phyloP scores from a whole-genome alignment of 2,329 filamentous ascomycete species.

The Corynespora cassiicola region DNA sequence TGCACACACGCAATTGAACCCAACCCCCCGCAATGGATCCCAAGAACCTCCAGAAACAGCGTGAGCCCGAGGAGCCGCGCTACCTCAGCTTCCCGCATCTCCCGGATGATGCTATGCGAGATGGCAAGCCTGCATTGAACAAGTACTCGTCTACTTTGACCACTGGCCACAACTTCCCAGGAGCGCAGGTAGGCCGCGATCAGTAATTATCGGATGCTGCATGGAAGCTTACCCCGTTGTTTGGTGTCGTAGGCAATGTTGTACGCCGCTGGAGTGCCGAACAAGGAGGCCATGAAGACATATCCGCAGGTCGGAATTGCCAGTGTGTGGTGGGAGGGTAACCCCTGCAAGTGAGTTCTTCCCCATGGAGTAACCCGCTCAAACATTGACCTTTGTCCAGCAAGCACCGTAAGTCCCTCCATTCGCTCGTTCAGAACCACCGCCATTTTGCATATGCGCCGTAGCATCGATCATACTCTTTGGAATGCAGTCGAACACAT shows the following conservation, averaged over 20 bases:
- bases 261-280: conserved; percentile 88
- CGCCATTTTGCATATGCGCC: conserved; percentile 7
- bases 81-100: conserved; percentile 66
- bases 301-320: conserved; percentile 90
- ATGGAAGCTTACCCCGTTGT: conserved; percentile 2
- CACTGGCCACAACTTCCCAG: conserved; percentile 86
- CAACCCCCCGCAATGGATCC: conserved; percentile 40
- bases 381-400: conserved; percentile 41
- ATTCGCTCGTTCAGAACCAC: conserved; percentile 2
- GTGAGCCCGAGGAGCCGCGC: conserved; percentile 45
- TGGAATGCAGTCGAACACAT: neutral
- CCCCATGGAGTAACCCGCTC: conserved; percentile 16
- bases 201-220: conserved; percentile 15
- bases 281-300: conserved; percentile 84
- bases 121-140: conserved; percentile 75
- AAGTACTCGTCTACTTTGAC: conserved; percentile 86
- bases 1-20: neutral
- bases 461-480: too few species aligned
- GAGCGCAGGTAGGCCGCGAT: conserved; percentile 71
- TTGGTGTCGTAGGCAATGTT: conserved; percentile 79
- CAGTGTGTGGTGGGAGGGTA: conserved; percentile 97
- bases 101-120: conserved; percentile 57
- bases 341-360: conserved; percentile 83
- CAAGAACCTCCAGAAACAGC: conserved; percentile 41
- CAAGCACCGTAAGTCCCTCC: conserved; percentile 55